A percentile compares a stretch with the other conserved stretches of the same genome.
phyloP scores from a whole-genome alignment of 2,329 filamentous ascomycete genomes.

The Cladosporium austrohemisphaericum region DNA sequence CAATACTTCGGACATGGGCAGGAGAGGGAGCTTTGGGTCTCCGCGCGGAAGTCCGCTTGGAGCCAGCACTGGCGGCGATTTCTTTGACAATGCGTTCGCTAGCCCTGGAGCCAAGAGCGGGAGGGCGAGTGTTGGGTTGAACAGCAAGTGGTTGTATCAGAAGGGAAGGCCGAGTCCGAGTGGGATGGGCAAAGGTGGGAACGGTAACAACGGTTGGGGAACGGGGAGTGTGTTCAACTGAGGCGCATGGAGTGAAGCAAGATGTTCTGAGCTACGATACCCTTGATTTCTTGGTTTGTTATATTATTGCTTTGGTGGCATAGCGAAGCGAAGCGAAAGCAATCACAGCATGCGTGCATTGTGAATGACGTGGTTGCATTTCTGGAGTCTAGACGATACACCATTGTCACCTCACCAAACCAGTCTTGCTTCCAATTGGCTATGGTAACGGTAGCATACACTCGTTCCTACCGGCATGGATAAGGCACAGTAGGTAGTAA shows the following conservation, averaged over 20 bases:
- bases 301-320: no score
- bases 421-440: no score
- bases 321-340: no score
- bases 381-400: no score
- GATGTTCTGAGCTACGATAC: conserved; percentile 1
- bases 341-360: no score
- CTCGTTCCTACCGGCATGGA: no score
- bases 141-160: conserved; percentile 94
- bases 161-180: conserved; percentile 60
- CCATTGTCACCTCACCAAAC: no score
- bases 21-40: conserved; percentile 55
- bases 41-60: conserved; percentile 47
- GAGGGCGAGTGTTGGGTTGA: conserved; percentile 67
- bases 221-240: conserved; percentile 19
- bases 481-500: no score
- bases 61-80: conserved; percentile 34
- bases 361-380: no score
- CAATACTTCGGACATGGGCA: conserved; percentile 36
- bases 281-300: neutral
- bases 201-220: conserved; percentile 19
- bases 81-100: conserved; percentile 30
- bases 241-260: neutral
- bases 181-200: conserved; percentile 21
- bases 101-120: conserved; percentile 32
- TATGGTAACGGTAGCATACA: no score